These are phyloP conservation scores for Solanum clarkiae DNA, from an alignment of 257 asterid genomes.

Conservation along the genomic window DNA sequence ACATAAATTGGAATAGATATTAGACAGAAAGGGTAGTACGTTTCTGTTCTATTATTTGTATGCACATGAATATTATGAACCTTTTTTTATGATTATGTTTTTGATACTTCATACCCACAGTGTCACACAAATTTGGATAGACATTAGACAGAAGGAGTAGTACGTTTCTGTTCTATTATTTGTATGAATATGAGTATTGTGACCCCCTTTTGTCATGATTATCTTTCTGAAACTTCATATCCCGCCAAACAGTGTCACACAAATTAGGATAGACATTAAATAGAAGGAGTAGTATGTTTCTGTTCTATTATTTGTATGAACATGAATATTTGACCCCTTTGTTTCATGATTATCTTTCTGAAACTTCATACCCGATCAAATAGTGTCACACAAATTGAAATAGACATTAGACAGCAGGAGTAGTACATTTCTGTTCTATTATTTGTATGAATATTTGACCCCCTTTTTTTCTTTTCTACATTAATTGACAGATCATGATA, in stretches of 20 bases:
- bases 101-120: too few relatives aligned
- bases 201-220: too few relatives aligned
- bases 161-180: too few relatives aligned
- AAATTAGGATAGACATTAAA: too few relatives aligned
- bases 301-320: not conserved
- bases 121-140: too few relatives aligned
- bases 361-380: not conserved
- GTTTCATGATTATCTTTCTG: too few relatives aligned
- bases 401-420: not conserved
- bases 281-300: not conserved
- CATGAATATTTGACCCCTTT: not conserved
- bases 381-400: not conserved
- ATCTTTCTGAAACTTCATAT: too few relatives aligned
- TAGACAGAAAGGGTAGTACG: not conserved
- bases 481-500: conserved; percentile 22
- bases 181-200: too few relatives aligned
- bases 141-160: too few relatives aligned
- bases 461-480: not conserved
- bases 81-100: too few relatives aligned
- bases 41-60: not conserved
- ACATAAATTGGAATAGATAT: not conserved
- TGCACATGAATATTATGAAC: too few relatives aligned
- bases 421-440: not conserved
- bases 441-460: not conserved
- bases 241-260: not conserved